Base-by-base conservation (phyloP, 345 rosid species). In the Trapa incisa region DNA sequence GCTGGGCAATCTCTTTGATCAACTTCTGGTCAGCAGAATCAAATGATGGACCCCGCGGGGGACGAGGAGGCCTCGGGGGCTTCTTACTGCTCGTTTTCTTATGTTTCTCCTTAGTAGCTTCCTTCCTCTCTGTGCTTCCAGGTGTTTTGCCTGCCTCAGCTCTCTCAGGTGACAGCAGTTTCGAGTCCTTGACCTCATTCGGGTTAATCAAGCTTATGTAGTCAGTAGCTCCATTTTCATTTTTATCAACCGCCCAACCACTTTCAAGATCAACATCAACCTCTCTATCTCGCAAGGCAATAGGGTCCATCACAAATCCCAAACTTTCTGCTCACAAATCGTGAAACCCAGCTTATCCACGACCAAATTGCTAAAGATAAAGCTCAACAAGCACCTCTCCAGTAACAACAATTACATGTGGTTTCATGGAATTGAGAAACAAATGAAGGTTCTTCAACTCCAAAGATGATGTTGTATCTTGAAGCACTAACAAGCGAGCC, bases 261-360 rank as follows among this genome's bases (percentile, higher is more conserved):
- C 74, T 79, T 79, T 91, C 99, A 39, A 87, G 90, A 83, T 86
- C 95, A 71, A 83, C 79, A 38, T 81, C 87, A 47, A 81, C 71
- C 71, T 76, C 87, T 42, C 68, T 71, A 33, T 53, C 80, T 69
- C 67, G 70, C 38, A 74, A 72, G 64, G 69, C 80, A 65, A 72
- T 72, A 12, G 65, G 67, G 70, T 66, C 83, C 87, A 84, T 84
- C 63, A 7, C 47, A 37, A 70, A 13, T 63, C 63, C 62, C 74
- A 64, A 68, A 61, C 69, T 17, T 71, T 65, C 37, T 9, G 50
- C 14, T 42, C 50, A 2, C 37, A 11, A 5, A 48, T 14, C 32
- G 3, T 38, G 6, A 70, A 41, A 74, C 29, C 29, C 29, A 22
- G 29, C 29, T 22, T 22, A 0, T 22, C 29, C 58, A 13, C 65